Conservation (phyloP, 495 filamentous ascomycete species). For the Trichoderma asperelloides region DNA sequence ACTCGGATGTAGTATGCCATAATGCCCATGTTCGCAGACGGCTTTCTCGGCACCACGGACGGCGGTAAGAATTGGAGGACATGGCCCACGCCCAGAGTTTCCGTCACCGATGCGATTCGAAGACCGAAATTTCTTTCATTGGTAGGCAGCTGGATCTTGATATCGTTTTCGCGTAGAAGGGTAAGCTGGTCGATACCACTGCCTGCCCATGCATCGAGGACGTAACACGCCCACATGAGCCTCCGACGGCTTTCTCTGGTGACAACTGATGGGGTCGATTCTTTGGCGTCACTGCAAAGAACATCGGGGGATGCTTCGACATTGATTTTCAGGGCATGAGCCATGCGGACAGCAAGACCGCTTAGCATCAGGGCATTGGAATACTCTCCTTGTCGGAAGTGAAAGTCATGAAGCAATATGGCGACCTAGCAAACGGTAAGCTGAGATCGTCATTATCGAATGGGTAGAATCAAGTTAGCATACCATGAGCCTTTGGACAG, state of each 20-base stretch:
- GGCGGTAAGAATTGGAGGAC: constrained; percentile 8
- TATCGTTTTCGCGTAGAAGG: constrained; percentile 24
- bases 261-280: neutral
- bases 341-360: constrained; percentile 29
- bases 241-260: constrained; percentile 26
- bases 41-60: neutral
- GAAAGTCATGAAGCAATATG: constrained; percentile 27
- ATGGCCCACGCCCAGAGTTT: constrained; percentile 9
- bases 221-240: constrained; percentile 32
- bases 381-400: constrained; percentile 27
- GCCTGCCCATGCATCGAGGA: constrained; percentile 29
- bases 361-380: constrained; percentile 31
- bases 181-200: constrained; percentile 16
- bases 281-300: constrained; percentile 16
- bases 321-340: constrained; percentile 30
- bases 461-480: neutral
- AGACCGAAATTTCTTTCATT: constrained; percentile 21
- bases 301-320: constrained; percentile 29
- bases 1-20: constrained; percentile 11
- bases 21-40: constrained; percentile 10
- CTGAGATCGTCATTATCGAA: neutral
- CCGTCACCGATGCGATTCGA: constrained; percentile 5
- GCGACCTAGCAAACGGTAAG: constrained; percentile 16
- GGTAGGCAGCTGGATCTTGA: constrained; percentile 31
- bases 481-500: constrained; percentile 28